Base-by-base conservation (phyloP, 1,284 basidiomycete genomes). In the Kalmanozyma brasiliensis region DNA sequence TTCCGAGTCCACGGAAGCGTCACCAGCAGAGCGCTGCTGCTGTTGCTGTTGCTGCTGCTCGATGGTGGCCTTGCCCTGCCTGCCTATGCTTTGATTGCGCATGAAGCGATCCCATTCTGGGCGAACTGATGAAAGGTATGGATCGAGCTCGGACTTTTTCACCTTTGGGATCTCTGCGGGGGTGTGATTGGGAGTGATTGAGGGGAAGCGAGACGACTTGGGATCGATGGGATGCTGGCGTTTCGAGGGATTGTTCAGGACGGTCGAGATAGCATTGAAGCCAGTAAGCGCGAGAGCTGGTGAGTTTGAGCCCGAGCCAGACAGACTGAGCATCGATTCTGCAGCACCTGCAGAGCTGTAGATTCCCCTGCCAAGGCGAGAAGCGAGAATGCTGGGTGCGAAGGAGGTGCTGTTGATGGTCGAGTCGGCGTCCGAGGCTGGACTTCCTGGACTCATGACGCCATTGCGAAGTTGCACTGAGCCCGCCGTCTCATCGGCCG, bases 181-280 rank as follows among this genome's bases (percentile, higher is more conserved):
- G 20, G 70, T 67, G 44, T 74, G 71, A 16, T 59, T 71, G 8
- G 74, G 55, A 10, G 68, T 68, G 30, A 81, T 44, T 19, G 76
- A 46, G 5, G 77, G 73, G 36, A 78, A 80, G 46, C 75, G 67
- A 16, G 77, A 77, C 6, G 78, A 77, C 26, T 72, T 57, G 14
- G 79, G 73, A 26, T 81, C 73, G 57, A 82, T 82, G 23, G 79
- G 77, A 48, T 70, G 67, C 37, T 67, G 66, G 7, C 67, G 60
- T 46, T 70, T 73, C 23, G 69, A 69, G 6, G 80, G 80, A 23
- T 81, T 76, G 67, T 82, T 82, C 35, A 82, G 58, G 33, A 80
- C 74, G 13, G 79, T 76, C 8, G 77, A 79, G 20, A 78, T 59
- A 4, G 75, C 75, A 26, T 79, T 71, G 67, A 77, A 72, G 42